phyloP scores from a whole-genome alignment of 139 green algal species.

The Dunaliella primolecta region DNA sequence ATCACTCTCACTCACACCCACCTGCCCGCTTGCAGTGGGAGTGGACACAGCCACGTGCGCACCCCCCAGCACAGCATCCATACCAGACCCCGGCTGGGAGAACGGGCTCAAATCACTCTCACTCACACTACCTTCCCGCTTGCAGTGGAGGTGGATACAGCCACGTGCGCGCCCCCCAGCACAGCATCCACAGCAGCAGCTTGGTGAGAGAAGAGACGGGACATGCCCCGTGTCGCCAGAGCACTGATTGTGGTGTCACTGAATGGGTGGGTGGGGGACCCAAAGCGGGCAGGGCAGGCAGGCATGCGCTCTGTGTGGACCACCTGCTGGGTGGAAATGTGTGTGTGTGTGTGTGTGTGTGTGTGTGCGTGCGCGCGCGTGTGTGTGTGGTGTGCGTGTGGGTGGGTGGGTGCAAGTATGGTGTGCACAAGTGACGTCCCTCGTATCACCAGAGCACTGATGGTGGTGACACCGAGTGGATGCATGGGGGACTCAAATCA shows the following conservation, averaged over 20 bases:
- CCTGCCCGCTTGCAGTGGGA: constrained; percentile 87
- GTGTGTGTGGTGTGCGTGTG: background rate
- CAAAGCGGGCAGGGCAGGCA: constrained; percentile 38
- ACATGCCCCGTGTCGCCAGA: background rate
- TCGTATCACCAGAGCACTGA: background rate
- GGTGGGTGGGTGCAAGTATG: too few species aligned
- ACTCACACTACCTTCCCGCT: constrained; percentile 69
- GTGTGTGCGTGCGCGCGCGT: background rate
- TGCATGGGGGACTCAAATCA: constrained; percentile 18
- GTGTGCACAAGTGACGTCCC: too few species aligned
- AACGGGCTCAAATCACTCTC: too few species aligned
- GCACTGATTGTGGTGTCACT: background rate
- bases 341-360: background rate
- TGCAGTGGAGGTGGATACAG: constrained; percentile 87
- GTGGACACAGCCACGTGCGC: constrained; percentile 82
- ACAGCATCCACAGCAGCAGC: constrained; percentile 59
- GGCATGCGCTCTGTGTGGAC: constrained; percentile 59
- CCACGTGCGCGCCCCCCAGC: constrained; percentile 54
- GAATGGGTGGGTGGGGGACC: constrained; percentile 7
- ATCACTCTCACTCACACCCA: background rate
- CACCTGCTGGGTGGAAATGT: constrained; percentile 41
- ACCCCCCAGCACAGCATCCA: constrained; percentile 49
- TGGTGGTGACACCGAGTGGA: background rate
- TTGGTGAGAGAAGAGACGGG: constrained; percentile 34
- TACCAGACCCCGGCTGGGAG: too few species aligned